Conservation (phyloP, 768 basidiomycete genomes). For the Sutorius australiensis region DNA sequence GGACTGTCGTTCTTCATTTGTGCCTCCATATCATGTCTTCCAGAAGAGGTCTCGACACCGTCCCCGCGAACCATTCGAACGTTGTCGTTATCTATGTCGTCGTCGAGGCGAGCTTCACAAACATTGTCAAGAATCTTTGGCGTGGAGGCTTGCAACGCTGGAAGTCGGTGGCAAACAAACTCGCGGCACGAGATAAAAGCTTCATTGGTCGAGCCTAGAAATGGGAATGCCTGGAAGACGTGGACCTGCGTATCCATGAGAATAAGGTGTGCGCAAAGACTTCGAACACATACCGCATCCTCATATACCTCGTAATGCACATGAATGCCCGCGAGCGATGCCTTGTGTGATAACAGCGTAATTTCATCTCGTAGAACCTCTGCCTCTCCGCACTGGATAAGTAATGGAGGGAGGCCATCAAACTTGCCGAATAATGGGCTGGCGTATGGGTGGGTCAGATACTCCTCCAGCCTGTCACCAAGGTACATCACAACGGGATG, state of each 20-base stretch:
- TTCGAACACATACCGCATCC: conserved; percentile 64
- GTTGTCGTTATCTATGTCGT: conserved; percentile 67
- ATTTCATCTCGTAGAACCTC: conserved; percentile 96
- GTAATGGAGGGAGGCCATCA: conserved; percentile 77
- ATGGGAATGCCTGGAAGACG: conserved; percentile 88
- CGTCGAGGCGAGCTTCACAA: conserved; percentile 58
- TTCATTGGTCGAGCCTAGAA: conserved; percentile 59
- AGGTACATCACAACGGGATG: conserved; percentile 95
- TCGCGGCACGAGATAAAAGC: conserved; percentile 69
- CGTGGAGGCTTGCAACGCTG: conserved; percentile 45
- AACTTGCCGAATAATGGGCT: conserved; percentile 93
- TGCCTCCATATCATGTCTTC: conserved; percentile 40
- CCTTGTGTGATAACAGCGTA: conserved; percentile 89
- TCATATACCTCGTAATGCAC: conserved; percentile 88
- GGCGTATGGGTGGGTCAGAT: conserved; percentile 94
- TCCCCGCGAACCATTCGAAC: conserved; percentile 71
- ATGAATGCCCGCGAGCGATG: conserved; percentile 77
- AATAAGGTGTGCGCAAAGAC: neutral
- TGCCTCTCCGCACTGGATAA: conserved; percentile 90
- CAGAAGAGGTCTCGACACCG: conserved; percentile 51
- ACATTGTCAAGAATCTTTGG: conserved; percentile 50
- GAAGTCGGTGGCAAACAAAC: conserved; percentile 62
- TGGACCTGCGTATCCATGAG: conserved; percentile 54
- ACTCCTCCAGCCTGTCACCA: conserved; percentile 72
- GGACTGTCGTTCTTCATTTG: conserved; percentile 28